Conservation (phyloP, 345 rosid species). For the Hypericum perforatum region DNA sequence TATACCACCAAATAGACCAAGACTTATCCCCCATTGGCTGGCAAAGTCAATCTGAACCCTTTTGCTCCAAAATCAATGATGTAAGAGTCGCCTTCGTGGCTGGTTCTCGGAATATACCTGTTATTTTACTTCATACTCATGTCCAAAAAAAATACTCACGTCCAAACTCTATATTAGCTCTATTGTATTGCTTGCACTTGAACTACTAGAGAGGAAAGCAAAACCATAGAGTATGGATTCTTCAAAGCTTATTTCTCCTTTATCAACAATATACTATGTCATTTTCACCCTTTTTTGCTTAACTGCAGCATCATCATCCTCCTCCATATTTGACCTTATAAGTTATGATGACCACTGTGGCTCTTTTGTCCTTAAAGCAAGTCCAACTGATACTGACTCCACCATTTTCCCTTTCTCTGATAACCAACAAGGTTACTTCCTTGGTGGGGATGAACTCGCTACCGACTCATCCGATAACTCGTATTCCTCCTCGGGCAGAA, state of each 20-base stretch:
- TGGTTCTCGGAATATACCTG: too few species aligned
- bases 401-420: slow-evolving; percentile 17
- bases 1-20: too few species aligned
- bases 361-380: neutral
- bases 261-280: neutral
- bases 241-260: neutral
- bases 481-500: neutral
- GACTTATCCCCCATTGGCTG: too few species aligned
- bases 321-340: neutral
- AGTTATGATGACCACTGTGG: neutral
- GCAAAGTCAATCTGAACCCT: too few species aligned
- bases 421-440: slow-evolving; percentile 19
- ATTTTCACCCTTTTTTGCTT: neutral
- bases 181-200: too few species aligned
- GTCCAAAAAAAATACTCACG: too few species aligned
- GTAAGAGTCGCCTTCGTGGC: too few species aligned
- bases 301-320: neutral
- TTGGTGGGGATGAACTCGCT: slow-evolving; percentile 18
- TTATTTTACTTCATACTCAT: too few species aligned
- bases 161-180: too few species aligned
- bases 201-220: too few species aligned
- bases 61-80: too few species aligned
- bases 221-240: too few species aligned
- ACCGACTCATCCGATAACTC: neutral
- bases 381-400: neutral